Base-by-base conservation (phyloP, 352 stramenopile species). In the Nothophytophthora sp. region DNA sequence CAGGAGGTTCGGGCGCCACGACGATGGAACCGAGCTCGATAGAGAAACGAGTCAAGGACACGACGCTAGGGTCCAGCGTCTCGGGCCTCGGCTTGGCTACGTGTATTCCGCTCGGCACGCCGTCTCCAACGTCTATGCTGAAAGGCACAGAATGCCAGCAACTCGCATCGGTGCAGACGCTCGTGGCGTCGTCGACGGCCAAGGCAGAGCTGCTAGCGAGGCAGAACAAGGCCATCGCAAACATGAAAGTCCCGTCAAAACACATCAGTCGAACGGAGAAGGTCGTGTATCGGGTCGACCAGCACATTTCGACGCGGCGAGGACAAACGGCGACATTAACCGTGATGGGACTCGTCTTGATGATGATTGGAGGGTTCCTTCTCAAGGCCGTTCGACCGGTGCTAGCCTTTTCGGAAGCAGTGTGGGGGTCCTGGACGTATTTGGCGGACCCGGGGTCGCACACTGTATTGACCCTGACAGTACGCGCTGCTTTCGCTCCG, bases 351-450 rank as follows among this genome's bases (percentile, higher is more conserved):
- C 10, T 85, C 0, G 40, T 72, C 4, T n/a, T 88, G 10, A 78
- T 79, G 7, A 18, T 65, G 1, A 33, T 80, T 20, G 70, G 67
- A 15, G 72, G 74, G 0, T 64, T 72, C 24, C 51, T 81, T 9
- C 42, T 86, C 34, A 75, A 72, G 32, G 54, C 50, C 2, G 70
- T 58, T 1, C 60, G 77, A 10, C 73, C 70, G 2, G 47, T 18
- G 0, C 5, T 44, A 8, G 8, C 27, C 11, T 77, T 82, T 29
- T 33, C 45, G 3, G 64, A 85, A 36, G 72, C 57, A 23, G 52
- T 84, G 1, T 88, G 77, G 77, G 45, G 76, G 15, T 78, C 71
- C 3, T 88, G 74, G 76, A 81, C 74, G 0, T 86, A 73, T 33
- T 37, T 88, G n/a, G 67, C 65, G 2, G 76, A 86, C 39, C 10